Percentiles rank a stretch among this genome's conserved stretches.
Evolutionary conservation across 305 asterid genomes (phyloP).

Genomic region (Solanum aculeatissimum): DNA sequence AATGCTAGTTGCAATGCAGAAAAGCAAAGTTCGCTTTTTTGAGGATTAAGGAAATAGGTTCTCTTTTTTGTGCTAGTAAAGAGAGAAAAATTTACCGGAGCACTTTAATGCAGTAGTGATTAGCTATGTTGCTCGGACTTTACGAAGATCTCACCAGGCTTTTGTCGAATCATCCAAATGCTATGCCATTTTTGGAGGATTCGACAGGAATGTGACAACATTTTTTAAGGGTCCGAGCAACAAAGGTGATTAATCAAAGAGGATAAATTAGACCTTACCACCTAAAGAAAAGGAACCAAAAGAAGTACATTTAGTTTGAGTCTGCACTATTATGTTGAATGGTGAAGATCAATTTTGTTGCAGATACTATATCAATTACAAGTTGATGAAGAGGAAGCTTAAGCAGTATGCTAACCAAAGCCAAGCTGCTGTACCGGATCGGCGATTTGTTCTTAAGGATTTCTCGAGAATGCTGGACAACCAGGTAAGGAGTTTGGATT

Average conservation of each 20-base stretch:
- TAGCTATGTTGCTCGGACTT: neutral
- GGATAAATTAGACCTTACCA: neutral
- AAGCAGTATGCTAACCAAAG: slow-evolving; percentile 71
- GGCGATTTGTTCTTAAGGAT: slow-evolving; percentile 84
- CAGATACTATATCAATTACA: slow-evolving; percentile 97
- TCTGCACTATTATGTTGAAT: neutral
- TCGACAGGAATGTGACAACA: neutral
- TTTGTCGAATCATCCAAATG: neutral
- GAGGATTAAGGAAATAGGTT: neutral
- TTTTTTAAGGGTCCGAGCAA: neutral
- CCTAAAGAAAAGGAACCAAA: neutral
- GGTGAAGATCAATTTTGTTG: slow-evolving; percentile 8
- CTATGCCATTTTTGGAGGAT: neutral
- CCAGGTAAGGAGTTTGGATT: slow-evolving; percentile 37
- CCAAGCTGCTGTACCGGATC: slow-evolving; percentile 61
- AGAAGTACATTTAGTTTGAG: neutral
- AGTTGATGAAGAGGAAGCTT: slow-evolving; percentile 85
- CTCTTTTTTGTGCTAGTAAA: neutral
- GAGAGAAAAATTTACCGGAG: neutral
- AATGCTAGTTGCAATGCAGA: neutral
- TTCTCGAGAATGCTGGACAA: slow-evolving; percentile 90
- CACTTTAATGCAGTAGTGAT: neutral
- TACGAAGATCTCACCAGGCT: neutral
- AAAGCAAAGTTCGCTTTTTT: neutral
- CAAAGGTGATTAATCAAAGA: neutral